A percentile compares a stretch with the other conserved stretches of the same genome.
These are phyloP conservation scores for Diaporthe longicolla DNA, from an alignment of 2,329 filamentous ascomycete genomes.

Conservation along the genomic window DNA sequence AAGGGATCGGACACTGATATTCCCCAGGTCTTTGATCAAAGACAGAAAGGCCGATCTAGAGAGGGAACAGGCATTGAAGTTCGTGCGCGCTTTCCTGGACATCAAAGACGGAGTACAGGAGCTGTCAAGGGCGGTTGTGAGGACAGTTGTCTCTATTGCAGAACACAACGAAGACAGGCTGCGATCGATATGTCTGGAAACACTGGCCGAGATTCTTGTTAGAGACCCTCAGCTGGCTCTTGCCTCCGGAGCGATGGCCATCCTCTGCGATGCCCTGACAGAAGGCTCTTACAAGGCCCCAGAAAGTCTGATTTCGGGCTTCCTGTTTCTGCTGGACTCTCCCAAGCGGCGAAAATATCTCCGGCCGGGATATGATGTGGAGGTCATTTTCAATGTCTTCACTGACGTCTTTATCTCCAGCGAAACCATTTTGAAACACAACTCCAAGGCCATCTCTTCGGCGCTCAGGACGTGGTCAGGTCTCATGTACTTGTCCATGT, in stretches of 20 bases:
- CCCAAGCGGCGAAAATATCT: constrained; percentile 85
- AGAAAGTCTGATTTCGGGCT: constrained; percentile 88
- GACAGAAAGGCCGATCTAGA: constrained; percentile 98
- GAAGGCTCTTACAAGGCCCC: constrained; percentile 94
- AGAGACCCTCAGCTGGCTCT: constrained; percentile 86
- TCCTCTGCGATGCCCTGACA: constrained; percentile 90
- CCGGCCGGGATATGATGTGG: constrained; percentile 90
- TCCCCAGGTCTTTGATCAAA: constrained; percentile 82
- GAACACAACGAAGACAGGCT: constrained; percentile 89
- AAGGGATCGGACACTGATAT: constrained; percentile 34
- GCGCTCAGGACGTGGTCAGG: constrained; percentile 96
- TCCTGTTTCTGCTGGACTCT: constrained; percentile 89
- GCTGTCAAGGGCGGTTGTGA: constrained; percentile 86
- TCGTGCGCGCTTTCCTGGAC: constrained; percentile 93
- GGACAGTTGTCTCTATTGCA: constrained; percentile 91
- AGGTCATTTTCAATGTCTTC: constrained; percentile 91
- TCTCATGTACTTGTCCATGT: constrained; percentile 88
- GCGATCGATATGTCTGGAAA: constrained; percentile 92
- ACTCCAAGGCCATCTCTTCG: constrained; percentile 91
- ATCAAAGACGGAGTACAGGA: constrained; percentile 93
- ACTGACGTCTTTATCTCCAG: constrained; percentile 82
- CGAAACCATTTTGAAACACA: constrained; percentile 80
- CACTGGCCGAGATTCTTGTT: constrained; percentile 90
- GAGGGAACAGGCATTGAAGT: constrained; percentile 96
- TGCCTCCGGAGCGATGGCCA: constrained; percentile 85